Evolutionary conservation across 2,329 filamentous ascomycete species (phyloP).

Genomic region (Grosmannia penicillata): DNA sequence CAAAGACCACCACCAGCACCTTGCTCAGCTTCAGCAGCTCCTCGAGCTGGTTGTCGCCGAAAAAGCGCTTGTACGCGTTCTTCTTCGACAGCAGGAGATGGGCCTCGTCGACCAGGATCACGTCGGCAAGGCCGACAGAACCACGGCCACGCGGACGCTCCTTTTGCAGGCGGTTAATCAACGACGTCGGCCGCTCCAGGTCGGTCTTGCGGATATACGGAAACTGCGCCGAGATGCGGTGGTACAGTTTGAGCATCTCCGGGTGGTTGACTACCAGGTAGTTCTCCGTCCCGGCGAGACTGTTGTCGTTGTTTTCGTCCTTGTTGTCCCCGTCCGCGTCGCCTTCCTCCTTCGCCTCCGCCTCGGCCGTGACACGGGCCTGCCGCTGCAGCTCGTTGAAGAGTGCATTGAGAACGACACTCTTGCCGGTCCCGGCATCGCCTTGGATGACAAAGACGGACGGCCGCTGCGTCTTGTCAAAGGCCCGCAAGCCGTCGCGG

Average conservation of each 20-base stretch:
- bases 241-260: slow-evolving; percentile 6
- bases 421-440: slow-evolving; percentile 5
- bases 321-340: neutral
- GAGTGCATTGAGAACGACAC: slow-evolving; percentile 5
- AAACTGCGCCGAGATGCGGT: slow-evolving; percentile 5
- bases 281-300: slow-evolving; percentile 2
- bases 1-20: slow-evolving; percentile 4
- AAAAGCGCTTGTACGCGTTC: slow-evolving; percentile 6
- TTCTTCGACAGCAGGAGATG: slow-evolving; percentile 5
- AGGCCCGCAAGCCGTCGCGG: slow-evolving; percentile 1
- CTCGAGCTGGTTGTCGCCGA: slow-evolving; percentile 6
- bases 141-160: slow-evolving; percentile 1
- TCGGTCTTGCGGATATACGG: slow-evolving; percentile 5
- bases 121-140: neutral
- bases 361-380: neutral
- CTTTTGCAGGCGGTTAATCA: slow-evolving; percentile 6
- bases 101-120: slow-evolving; percentile 4
- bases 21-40: slow-evolving; percentile 3
- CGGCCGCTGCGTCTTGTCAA: slow-evolving; percentile 1
- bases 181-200: slow-evolving; percentile 5
- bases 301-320: neutral
- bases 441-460: slow-evolving; percentile 5
- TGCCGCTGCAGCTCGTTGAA: slow-evolving; percentile 5
- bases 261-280: slow-evolving; percentile 6
- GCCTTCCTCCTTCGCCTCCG: neutral